Evolutionary conservation across 305 asterid genomes (phyloP).

Genomic region (Plantago coronopus): DNA sequence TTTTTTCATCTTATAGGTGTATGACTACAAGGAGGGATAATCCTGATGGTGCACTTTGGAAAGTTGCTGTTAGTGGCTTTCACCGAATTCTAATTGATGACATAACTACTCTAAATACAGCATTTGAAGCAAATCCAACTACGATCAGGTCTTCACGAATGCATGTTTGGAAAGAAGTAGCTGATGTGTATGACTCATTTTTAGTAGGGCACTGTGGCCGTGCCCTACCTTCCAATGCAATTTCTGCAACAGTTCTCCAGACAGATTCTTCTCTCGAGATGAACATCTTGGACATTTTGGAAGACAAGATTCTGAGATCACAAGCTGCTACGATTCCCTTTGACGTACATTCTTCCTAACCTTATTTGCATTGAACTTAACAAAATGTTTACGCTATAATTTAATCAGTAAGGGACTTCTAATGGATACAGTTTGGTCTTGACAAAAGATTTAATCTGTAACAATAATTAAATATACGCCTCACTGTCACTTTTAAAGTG

Average conservation of each 20-base stretch:
- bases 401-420: constrained; percentile 1
- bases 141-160: constrained; percentile 54
- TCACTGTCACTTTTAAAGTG: too few relatives aligned
- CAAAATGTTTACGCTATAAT: too few relatives aligned
- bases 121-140: constrained; percentile 32
- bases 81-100: constrained; percentile 63
- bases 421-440: neutral
- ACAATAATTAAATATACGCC: too few relatives aligned
- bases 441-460: too few relatives aligned
- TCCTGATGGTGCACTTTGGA: constrained; percentile 94
- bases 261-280: constrained; percentile 80
- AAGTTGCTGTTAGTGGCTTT: constrained; percentile 84
- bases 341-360: constrained; percentile 52
- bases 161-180: constrained; percentile 90
- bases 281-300: constrained; percentile 73
- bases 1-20: constrained; percentile 52
- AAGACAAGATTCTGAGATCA: constrained; percentile 70
- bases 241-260: constrained; percentile 53
- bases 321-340: constrained; percentile 65
- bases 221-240: constrained; percentile 69
- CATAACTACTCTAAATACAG: constrained; percentile 39
- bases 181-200: constrained; percentile 85
- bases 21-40: constrained; percentile 95
- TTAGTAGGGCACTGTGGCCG: constrained; percentile 96
- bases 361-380: constrained; percentile 10